Evolutionary conservation across 345 rosid species (phyloP).

Genomic region (Ceriops zippeliana): DNA sequence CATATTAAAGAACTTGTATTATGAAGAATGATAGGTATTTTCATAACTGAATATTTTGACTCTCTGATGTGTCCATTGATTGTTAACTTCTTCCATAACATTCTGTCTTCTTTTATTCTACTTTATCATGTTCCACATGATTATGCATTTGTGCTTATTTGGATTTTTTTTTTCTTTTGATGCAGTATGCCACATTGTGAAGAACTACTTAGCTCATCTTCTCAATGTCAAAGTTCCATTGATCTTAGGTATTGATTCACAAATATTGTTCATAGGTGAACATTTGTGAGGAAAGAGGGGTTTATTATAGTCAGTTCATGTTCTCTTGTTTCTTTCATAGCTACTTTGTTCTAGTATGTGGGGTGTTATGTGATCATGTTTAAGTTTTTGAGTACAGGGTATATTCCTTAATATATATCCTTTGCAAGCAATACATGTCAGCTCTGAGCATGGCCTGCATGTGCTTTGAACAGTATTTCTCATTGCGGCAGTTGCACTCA

Average conservation of each 20-base stretch:
- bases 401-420: not conserved
- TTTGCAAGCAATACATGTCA: not conserved
- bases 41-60: no score
- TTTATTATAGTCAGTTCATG: not conserved
- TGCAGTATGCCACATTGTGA: slow-evolving; percentile 82
- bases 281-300: not conserved
- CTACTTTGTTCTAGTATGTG: no score
- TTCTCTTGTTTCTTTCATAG: not conserved
- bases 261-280: slow-evolving; percentile 1
- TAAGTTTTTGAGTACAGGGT: not conserved
- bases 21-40: no score
- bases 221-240: slow-evolving; percentile 71
- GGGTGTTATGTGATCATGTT: not conserved
- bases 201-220: slow-evolving; percentile 78
- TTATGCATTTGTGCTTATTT: not conserved
- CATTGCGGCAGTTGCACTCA: not conserved
- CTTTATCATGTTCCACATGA: not conserved
- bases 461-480: slow-evolving; percentile 1
- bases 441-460: not conserved
- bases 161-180: slow-evolving; percentile 9
- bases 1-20: no score
- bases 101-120: not conserved
- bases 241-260: slow-evolving; percentile 60
- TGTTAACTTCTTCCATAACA: no score
- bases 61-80: no score